phyloP scores from a whole-genome alignment of 148 eudicot species.

The Cornus kousa region DNA sequence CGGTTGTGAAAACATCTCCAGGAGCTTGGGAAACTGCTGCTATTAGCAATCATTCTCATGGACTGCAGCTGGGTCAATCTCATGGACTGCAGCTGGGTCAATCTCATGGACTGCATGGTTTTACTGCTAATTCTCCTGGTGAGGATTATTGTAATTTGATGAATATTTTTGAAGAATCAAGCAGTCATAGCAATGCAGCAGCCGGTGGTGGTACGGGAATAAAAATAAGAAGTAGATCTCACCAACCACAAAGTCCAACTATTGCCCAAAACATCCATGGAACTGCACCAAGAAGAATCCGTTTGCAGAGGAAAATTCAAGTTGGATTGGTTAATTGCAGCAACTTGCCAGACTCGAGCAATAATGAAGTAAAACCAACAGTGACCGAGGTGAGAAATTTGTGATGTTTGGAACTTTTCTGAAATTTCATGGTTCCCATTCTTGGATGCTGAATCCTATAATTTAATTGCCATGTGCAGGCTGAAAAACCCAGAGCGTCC shows the following conservation, averaged over 20 bases:
- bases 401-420: not conserved
- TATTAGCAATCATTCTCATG: constrained; percentile 6
- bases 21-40: not conserved
- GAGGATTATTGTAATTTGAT: constrained; percentile 26
- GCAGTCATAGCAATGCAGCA: constrained; percentile 5
- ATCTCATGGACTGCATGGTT: not conserved
- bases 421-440: not conserved
- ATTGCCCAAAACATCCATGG: constrained; percentile 45
- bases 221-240: constrained; percentile 39
- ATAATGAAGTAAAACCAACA: constrained; percentile 8
- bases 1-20: not conserved
- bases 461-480: constrained; percentile 30
- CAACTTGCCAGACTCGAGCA: constrained; percentile 12
- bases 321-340: constrained; percentile 18
- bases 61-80: not conserved
- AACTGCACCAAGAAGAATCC: constrained; percentile 73
- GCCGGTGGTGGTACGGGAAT: constrained; percentile 46
- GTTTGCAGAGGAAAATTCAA: constrained; percentile 36
- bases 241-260: constrained; percentile 21
- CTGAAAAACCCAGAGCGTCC: constrained; percentile 4
- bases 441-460: not conserved
- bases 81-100: not conserved
- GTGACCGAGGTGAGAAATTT: constrained; percentile 31
- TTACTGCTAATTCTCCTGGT: constrained; percentile 20
- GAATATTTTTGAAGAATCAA: constrained; percentile 11